Evolutionary conservation across 345 rosid genomes (phyloP).

Genomic region (Physaria fendleri): DNA sequence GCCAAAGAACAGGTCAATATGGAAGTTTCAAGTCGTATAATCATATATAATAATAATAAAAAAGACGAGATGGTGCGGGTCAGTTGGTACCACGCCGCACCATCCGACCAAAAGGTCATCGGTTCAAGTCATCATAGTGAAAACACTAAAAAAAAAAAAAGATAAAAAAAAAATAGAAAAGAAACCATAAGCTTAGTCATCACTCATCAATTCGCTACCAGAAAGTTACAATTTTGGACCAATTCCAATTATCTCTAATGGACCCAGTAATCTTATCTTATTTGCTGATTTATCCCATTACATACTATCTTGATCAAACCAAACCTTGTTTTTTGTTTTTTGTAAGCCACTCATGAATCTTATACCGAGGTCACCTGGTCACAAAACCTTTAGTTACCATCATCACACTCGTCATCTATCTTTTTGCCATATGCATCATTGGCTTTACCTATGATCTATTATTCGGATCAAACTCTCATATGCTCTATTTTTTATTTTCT

Average conservation of each 20-base stretch:
- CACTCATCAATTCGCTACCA: conserved; percentile 12
- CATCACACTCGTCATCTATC: conserved; percentile 28
- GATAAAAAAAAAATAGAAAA: conserved; percentile 9
- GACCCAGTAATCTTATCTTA: conserved; percentile 22
- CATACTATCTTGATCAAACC: conserved; percentile 9
- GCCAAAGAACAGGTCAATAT: conserved; percentile 16
- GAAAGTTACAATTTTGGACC: conserved; percentile 26
- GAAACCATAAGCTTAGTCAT: conserved; percentile 20
- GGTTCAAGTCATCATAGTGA: no score
- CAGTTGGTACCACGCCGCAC: no score
- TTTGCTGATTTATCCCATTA: conserved; percentile 11
- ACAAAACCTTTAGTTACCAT: neutral
- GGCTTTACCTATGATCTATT: conserved; percentile 4
- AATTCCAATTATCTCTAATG: conserved; percentile 16
- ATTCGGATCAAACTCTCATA: no score
- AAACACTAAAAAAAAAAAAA: no score
- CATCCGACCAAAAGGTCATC: no score
- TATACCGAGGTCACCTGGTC: neutral
- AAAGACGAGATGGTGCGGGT: no score
- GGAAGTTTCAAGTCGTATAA: conserved; percentile 26
- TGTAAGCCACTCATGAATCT: conserved; percentile 4
- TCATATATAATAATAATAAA: no score
- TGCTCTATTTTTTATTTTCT: no score
- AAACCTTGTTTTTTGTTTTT: conserved; percentile 13
- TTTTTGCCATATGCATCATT: conserved; percentile 15